Conservation (phyloP, 2,329 filamentous ascomycete genomes). For the Scedosporium boydii region DNA sequence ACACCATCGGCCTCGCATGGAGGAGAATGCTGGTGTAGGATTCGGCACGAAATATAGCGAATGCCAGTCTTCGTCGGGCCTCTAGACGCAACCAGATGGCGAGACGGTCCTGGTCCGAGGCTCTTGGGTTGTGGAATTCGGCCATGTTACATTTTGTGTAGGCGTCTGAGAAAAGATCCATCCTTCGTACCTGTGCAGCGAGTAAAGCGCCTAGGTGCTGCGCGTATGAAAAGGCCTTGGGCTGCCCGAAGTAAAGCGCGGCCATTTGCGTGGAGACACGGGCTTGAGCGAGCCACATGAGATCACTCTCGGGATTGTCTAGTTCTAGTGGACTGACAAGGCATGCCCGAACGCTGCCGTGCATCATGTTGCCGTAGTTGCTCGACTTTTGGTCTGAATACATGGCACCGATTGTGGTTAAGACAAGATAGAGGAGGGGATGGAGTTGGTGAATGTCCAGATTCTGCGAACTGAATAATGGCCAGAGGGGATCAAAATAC, state of each 20-base stretch:
- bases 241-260: slow-evolving; percentile 3
- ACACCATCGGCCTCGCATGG: not conserved
- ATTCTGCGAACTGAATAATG: not conserved
- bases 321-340: not conserved
- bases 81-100: not conserved
- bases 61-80: not conserved
- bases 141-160: not conserved
- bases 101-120: not conserved
- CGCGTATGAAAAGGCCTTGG: not conserved
- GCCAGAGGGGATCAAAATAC: slow-evolving; percentile 2
- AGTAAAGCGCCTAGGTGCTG: slow-evolving; percentile 2
- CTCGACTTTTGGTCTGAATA: not conserved
- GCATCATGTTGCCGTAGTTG: not conserved
- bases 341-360: not conserved
- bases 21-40: slow-evolving; percentile 1
- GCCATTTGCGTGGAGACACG: slow-evolving; percentile 1
- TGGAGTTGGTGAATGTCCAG: not conserved
- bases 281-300: slow-evolving; percentile 2
- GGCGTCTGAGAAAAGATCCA: slow-evolving; percentile 1
- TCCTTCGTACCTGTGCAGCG: not conserved
- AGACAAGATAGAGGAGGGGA: not conserved
- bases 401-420: slow-evolving; percentile 2
- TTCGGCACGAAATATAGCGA: not conserved
- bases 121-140: not conserved
- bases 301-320: not conserved